Base-by-base conservation (phyloP, 2,329 filamentous ascomycete genomes). In the Fusarium agapanthi region DNA sequence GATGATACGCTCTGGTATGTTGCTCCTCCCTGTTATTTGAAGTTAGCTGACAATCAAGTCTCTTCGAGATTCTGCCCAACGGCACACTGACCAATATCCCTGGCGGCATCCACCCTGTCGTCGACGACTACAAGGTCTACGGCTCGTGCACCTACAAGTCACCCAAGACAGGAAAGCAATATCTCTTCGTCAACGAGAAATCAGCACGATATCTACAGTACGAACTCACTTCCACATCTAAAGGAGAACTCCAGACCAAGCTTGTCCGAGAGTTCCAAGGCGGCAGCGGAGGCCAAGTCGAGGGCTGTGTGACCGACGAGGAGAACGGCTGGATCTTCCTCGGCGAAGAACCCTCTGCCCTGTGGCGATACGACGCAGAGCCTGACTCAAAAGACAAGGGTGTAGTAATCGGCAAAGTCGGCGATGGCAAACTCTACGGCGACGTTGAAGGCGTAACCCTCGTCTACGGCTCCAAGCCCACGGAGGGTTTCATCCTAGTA, bases 401-500 rank as follows among this genome's bases (percentile, higher is more conserved):
- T 3, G 66, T 79, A 28, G 66, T 77, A 12, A 79, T 84, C 22
- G 86, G 83, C 0, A 80, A 82, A 28, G 82, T 88, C 8, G 85
- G 84, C 12, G 84, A 86, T 20, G 84, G 85, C 11, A 80, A 79
- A 3, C 82, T 88, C n/a, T 81, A 83, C 54, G 86, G 86, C 4
- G 87, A 88, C 26, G 84, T 88, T n/a, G 87, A 88, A 67, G 87
- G 87, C 15, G 83, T 89, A 16, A 86, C 86, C 0, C 79, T 88
- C 0, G 81, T 88, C 0, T 80, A 83, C n/a, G 86, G 86, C 7
- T 76, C 81, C 50, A 82, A 79, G 0, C 79, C 82, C 1, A 76
- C 83, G 6, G 74, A 83, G 24, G 86, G 86, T 2, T 88, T 86
- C 76, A 82, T 89, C 30, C 77, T 89, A 22, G 85, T 87, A 11